Conservation (phyloP, 192 early-diverging fungal species). For the Entomortierella parvispora region DNA sequence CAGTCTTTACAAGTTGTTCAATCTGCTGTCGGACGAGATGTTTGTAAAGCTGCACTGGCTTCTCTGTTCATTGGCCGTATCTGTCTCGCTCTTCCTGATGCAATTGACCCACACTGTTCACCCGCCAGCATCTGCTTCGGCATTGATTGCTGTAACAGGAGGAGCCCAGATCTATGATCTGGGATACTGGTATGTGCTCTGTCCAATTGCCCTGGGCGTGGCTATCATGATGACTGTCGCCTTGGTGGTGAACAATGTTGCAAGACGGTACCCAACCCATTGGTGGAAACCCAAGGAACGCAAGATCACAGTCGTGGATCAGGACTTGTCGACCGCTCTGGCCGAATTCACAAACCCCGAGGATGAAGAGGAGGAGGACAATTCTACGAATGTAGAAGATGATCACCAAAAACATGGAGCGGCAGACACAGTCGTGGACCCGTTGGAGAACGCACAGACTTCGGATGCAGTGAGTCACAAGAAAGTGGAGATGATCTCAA, state of each 20-base stretch:
- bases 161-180: slow-evolving; percentile 52
- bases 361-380: slow-evolving; percentile 1
- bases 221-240: slow-evolving; percentile 57
- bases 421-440: background rate
- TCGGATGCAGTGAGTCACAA: too few relatives aligned
- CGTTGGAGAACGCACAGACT: too few relatives aligned
- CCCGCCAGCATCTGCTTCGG: slow-evolving; percentile 64
- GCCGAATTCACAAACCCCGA: slow-evolving; percentile 25
- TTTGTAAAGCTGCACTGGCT: slow-evolving; percentile 58
- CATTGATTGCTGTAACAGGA: slow-evolving; percentile 58
- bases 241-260: slow-evolving; percentile 62
- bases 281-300: slow-evolving; percentile 61
- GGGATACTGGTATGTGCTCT: slow-evolving; percentile 59
- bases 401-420: background rate
- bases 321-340: slow-evolving; percentile 35
- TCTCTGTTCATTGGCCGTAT: slow-evolving; percentile 58
- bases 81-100: slow-evolving; percentile 58
- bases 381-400: too few relatives aligned
- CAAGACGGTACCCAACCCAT: slow-evolving; percentile 60
- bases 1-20: slow-evolving; percentile 54
- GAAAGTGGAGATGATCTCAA: background rate
- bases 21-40: slow-evolving; percentile 37
- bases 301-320: slow-evolving; percentile 23
- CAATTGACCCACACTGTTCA: slow-evolving; percentile 65
- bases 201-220: slow-evolving; percentile 53